These are phyloP conservation scores for Kodamaea ohmeri DNA, from an alignment of 1,139 yeast genomes.

Conservation along the genomic window DNA sequence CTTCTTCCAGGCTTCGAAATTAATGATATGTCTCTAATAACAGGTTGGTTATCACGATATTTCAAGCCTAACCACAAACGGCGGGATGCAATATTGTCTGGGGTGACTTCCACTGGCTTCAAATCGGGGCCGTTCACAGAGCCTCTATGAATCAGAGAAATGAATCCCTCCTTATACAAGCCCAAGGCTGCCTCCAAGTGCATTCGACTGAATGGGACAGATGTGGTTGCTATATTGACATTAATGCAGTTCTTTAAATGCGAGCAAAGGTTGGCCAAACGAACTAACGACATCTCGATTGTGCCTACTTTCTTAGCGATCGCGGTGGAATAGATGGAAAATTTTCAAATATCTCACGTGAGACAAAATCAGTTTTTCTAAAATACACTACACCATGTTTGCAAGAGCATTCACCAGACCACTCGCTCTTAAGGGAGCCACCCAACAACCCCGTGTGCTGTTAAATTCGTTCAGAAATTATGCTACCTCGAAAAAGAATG, in stretches of 20 bases:
- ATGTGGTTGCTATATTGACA: slow-evolving; percentile 70
- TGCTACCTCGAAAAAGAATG: slow-evolving; percentile 14
- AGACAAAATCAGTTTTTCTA: slow-evolving; percentile 1
- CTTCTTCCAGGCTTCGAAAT: slow-evolving; percentile 85
- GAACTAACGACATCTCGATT: slow-evolving; percentile 70
- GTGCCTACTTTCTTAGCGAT: too few relatives aligned
- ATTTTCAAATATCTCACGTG: slow-evolving; percentile 10
- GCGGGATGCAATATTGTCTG: slow-evolving; percentile 81
- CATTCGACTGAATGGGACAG: slow-evolving; percentile 79
- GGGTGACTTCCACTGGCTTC: slow-evolving; percentile 73
- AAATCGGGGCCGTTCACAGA: slow-evolving; percentile 87
- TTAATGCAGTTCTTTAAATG: slow-evolving; percentile 87
- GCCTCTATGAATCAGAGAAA: slow-evolving; percentile 82
- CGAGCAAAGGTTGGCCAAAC: slow-evolving; percentile 79
- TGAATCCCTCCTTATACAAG: slow-evolving; percentile 86
- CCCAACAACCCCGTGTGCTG: neutral
- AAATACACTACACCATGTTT: slow-evolving; percentile 4
- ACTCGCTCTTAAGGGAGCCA: slow-evolving; percentile 2
- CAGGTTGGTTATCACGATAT: slow-evolving; percentile 78
- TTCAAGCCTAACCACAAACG: slow-evolving; percentile 90
- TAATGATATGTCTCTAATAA: slow-evolving; percentile 66
- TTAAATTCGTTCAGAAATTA: slow-evolving; percentile 5
- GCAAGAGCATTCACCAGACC: slow-evolving; percentile 2
- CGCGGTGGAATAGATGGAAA: slow-evolving; percentile 1
- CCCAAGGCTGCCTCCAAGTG: slow-evolving; percentile 83